phyloP scores from a whole-genome alignment of 2,329 filamentous ascomycete species.

The Pseudogymnoascus sp. region DNA sequence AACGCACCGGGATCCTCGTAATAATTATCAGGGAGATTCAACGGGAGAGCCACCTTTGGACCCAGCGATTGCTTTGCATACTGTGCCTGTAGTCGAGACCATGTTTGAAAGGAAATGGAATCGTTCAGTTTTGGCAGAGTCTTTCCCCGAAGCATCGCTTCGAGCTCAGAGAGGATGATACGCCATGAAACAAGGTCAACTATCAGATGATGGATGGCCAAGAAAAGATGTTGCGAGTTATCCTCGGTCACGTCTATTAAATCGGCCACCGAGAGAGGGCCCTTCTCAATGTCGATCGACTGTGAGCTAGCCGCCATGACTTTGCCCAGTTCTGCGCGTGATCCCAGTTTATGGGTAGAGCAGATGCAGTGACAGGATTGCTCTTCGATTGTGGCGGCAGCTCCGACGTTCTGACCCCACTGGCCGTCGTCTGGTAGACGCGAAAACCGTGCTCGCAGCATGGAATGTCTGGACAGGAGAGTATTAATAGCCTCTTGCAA shows the following conservation, averaged over 20 bases:
- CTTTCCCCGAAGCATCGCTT: not conserved
- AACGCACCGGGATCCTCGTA: not conserved
- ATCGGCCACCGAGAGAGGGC: slow-evolving; percentile 20
- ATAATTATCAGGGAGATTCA: slow-evolving; percentile 18
- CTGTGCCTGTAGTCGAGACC: slow-evolving; percentile 29
- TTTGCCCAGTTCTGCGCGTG: not conserved
- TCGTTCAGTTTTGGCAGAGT: not conserved
- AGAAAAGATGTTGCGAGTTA: slow-evolving; percentile 13
- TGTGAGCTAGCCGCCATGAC: slow-evolving; percentile 21
- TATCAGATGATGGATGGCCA: slow-evolving; percentile 22
- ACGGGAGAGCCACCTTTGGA: slow-evolving; percentile 24
- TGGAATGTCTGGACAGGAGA: slow-evolving; percentile 31
- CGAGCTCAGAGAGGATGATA: not conserved
- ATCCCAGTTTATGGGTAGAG: not conserved
- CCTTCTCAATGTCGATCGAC: slow-evolving; percentile 20
- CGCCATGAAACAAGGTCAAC: slow-evolving; percentile 34
- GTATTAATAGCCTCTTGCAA: slow-evolving; percentile 24
- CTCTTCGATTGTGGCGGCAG: slow-evolving; percentile 17
- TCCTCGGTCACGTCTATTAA: slow-evolving; percentile 15
- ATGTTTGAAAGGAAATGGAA: slow-evolving; percentile 30
- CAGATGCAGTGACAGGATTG: not conserved
- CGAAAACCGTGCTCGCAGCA: slow-evolving; percentile 34
- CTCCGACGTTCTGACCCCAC: slow-evolving; percentile 30
- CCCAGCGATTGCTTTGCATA: slow-evolving; percentile 23
- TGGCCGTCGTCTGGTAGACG: slow-evolving; percentile 13